Conservation (phyloP, 1,284 basidiomycete species). For the Microbotryum intermedium region DNA sequence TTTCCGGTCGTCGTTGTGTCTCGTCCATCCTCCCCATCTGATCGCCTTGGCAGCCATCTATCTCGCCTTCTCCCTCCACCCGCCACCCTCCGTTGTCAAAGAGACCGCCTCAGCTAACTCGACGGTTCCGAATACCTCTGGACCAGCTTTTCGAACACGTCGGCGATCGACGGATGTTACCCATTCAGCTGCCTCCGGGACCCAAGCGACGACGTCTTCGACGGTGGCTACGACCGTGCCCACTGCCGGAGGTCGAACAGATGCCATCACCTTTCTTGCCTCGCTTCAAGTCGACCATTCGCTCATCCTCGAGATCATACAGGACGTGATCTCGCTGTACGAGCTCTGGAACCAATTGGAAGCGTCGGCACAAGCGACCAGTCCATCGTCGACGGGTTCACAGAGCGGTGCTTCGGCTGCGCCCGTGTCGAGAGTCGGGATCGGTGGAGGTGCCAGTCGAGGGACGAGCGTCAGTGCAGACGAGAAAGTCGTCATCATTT, state of each 20-base stretch:
- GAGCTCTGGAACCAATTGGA: slow-evolving; percentile 73
- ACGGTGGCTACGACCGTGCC: slow-evolving; percentile 20
- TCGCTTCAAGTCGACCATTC: slow-evolving; percentile 75
- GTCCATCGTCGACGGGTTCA: background rate
- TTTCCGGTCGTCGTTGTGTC: slow-evolving; percentile 79
- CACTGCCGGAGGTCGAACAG: slow-evolving; percentile 35
- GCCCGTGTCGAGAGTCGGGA: background rate
- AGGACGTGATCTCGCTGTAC: slow-evolving; percentile 85
- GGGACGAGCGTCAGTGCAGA: slow-evolving; percentile 15
- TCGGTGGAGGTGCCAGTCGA: background rate
- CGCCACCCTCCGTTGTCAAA: slow-evolving; percentile 32
- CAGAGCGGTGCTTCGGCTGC: background rate
- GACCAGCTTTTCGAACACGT: slow-evolving; percentile 5
- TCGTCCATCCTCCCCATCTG: slow-evolving; percentile 86
- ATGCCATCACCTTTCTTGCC: slow-evolving; percentile 72
- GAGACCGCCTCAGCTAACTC: background rate
- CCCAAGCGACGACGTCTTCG: slow-evolving; percentile 17
- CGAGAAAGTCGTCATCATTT: slow-evolving; percentile 20
- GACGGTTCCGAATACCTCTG: background rate
- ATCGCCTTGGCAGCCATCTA: slow-evolving; percentile 86
- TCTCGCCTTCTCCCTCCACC: slow-evolving; percentile 57
- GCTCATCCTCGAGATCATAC: slow-evolving; percentile 72
- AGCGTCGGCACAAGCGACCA: slow-evolving; percentile 1
- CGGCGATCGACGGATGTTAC: slow-evolving; percentile 24
- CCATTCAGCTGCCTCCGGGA: slow-evolving; percentile 38